Evolutionary conservation across 2,329 filamentous ascomycete genomes (phyloP).

Genomic region (Nemania sp.): DNA sequence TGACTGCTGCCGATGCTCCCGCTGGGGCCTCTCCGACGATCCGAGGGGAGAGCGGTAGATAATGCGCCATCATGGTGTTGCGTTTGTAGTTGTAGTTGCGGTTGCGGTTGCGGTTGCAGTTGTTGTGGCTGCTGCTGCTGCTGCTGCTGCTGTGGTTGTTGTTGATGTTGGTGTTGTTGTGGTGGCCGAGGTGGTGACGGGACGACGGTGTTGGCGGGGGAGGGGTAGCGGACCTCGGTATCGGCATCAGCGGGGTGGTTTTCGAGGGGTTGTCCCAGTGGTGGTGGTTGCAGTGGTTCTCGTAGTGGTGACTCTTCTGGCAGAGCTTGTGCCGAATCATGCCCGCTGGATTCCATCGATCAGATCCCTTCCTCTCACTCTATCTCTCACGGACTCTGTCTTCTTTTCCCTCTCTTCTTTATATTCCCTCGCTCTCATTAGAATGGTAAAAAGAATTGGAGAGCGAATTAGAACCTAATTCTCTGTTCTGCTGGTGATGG

Average conservation of each 20-base stretch:
- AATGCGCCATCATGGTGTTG: not conserved
- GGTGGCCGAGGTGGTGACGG: too few relatives aligned
- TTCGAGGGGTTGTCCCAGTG: not conserved
- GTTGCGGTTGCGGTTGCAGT: not conserved
- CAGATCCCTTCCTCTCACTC: not conserved
- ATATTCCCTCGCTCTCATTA: not conserved
- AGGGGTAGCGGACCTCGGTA: not conserved
- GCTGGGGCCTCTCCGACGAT: slow-evolving; percentile 2
- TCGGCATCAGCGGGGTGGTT: not conserved
- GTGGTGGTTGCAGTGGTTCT: not conserved
- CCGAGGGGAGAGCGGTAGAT: not conserved
- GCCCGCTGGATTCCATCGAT: slow-evolving; percentile 25
- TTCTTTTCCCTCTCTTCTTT: not conserved
- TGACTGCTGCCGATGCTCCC: slow-evolving; percentile 2
- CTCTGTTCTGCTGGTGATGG: too few relatives aligned
- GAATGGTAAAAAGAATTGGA: not conserved
- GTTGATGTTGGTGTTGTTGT: not conserved
- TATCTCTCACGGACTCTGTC: not conserved
- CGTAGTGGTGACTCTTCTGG: slow-evolving; percentile 6
- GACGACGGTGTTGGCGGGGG: not conserved
- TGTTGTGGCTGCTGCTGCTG: not conserved
- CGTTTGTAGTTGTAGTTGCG: not conserved
- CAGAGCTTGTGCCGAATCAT: slow-evolving; percentile 19
- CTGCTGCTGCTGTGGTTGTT: not conserved
- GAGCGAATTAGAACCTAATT: too few relatives aligned